These are phyloP conservation scores for Epicoccum sorghinum DNA, from an alignment of 2,329 filamentous ascomycete species.

Conservation along the genomic window DNA sequence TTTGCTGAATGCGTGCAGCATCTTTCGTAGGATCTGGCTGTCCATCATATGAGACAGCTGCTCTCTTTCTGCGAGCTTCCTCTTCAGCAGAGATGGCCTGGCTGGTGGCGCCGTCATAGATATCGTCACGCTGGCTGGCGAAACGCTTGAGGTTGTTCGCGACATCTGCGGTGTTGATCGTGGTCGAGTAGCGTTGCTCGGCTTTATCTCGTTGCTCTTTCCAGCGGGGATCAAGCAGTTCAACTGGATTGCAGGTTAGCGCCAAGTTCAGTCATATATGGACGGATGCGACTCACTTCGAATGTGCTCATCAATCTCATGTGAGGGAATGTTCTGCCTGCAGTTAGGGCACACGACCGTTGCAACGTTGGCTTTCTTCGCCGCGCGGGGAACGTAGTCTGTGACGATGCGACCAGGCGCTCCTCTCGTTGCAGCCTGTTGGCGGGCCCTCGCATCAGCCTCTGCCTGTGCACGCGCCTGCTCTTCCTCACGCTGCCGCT, in stretches of 20 bases:
- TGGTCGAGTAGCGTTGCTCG: constrained; percentile 81
- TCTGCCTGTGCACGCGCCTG: constrained; percentile 51
- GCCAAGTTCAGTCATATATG: neutral
- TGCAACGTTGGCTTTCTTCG: constrained; percentile 67
- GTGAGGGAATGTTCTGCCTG: constrained; percentile 83
- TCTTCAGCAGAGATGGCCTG: constrained; percentile 73
- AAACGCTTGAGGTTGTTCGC: constrained; percentile 95
- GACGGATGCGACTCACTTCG: constrained; percentile 64
- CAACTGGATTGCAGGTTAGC: constrained; percentile 62
- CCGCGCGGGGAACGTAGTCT: constrained; percentile 86
- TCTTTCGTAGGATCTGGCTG: constrained; percentile 65
- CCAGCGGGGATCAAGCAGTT: constrained; percentile 91
- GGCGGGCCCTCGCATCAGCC: constrained; percentile 71
- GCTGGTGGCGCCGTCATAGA: constrained; percentile 78
- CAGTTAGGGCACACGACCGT: constrained; percentile 91
- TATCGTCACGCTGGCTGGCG: constrained; percentile 83
- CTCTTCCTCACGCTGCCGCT: constrained; percentile 47
- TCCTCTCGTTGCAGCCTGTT: constrained; percentile 77
- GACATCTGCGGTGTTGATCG: constrained; percentile 85
- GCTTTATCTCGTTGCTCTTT: constrained; percentile 93
- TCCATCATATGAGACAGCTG: constrained; percentile 71
- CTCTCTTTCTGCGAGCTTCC: constrained; percentile 76
- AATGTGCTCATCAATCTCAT: constrained; percentile 91
- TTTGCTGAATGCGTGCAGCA: constrained; percentile 58
- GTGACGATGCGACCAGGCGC: constrained; percentile 79